A percentile compares a stretch with the other conserved stretches of the same genome.
Evolutionary conservation across 208 protist genomes (phyloP).

Genomic region (Acanthamoeba royreba): DNA sequence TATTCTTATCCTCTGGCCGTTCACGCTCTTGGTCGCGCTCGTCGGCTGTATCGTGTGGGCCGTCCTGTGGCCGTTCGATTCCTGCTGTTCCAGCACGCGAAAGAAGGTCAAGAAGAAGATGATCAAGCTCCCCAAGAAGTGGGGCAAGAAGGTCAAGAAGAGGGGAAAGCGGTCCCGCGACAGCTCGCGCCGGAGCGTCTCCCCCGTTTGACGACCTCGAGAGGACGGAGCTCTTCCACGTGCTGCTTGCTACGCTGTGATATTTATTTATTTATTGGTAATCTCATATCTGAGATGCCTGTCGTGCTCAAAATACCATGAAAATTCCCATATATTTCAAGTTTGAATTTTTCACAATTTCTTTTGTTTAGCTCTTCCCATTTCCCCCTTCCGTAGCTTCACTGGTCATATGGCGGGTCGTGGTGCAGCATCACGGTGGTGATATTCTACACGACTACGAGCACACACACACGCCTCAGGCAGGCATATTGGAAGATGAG

Average conservation of each 20-base stretch:
- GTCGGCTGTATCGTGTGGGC: not conserved
- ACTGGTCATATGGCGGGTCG: not conserved
- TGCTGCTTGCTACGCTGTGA: not conserved
- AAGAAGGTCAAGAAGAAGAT: slow-evolving; percentile 26
- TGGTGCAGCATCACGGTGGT: not conserved
- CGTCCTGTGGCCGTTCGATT: not conserved
- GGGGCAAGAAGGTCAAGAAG: slow-evolving; percentile 20
- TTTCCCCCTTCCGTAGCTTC: not conserved
- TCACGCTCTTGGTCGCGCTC: not conserved
- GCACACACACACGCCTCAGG: no score
- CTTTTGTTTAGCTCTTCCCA: not conserved
- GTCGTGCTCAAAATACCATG: not conserved
- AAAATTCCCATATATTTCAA: not conserved
- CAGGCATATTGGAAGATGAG: no score
- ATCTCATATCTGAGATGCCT: not conserved
- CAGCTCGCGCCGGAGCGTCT: not conserved
- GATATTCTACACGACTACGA: no score
- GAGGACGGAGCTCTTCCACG: not conserved
- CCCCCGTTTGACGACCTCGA: not conserved
- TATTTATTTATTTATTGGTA: not conserved
- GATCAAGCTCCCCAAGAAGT: slow-evolving; percentile 2
- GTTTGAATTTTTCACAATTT: not conserved
- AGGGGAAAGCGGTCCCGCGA: not conserved
- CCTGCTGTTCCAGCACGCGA: not conserved
- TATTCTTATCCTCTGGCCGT: not conserved